Evolutionary conservation across 2,329 filamentous ascomycete species (phyloP).

Genomic region (Zasmidium angulare): DNA sequence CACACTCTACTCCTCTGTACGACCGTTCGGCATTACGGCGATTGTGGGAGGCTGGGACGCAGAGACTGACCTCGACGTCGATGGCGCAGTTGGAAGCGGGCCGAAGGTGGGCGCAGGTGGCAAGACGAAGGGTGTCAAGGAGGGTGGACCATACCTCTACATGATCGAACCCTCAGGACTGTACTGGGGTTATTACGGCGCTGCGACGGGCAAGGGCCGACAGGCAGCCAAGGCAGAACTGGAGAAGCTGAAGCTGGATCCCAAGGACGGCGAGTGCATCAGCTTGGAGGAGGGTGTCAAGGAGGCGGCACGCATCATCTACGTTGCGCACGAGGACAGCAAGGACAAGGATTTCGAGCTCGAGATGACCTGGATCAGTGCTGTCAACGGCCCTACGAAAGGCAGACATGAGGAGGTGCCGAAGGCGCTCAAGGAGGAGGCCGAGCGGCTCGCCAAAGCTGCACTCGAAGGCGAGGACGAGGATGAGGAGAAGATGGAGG

Average conservation of each 20-base stretch:
- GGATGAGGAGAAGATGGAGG: constrained; percentile 41
- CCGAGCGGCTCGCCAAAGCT: constrained; percentile 88
- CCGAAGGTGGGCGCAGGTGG: constrained; percentile 79
- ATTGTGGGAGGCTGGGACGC: constrained; percentile 94
- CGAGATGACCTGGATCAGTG: constrained; percentile 98
- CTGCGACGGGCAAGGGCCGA: constrained; percentile 92
- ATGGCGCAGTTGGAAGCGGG: constrained; percentile 84
- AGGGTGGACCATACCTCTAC: constrained; percentile 90
- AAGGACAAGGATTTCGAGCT: constrained; percentile 99
- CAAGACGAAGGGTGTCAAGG: constrained; percentile 70
- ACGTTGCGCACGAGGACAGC: constrained; percentile 96
- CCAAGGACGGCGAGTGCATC: constrained; percentile 64
- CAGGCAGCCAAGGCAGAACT: constrained; percentile 97
- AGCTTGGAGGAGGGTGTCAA: constrained; percentile 86
- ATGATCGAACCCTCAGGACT: constrained; percentile 98
- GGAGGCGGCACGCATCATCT: constrained; percentile 95
- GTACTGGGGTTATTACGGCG: constrained; percentile 99
- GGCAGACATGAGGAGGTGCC: constrained; percentile 92
- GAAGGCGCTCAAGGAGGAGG: constrained; percentile 85
- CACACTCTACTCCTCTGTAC: constrained; percentile 94
- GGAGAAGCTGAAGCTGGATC: constrained; percentile 84
- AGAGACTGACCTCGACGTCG: constrained; percentile 78
- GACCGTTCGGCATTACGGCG: constrained; percentile 93
- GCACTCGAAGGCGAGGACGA: constrained; percentile 83
- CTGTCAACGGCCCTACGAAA: constrained; percentile 79